Base-by-base conservation (phyloP, 164 flowering plant species). In the Vitis rupestris region DNA sequence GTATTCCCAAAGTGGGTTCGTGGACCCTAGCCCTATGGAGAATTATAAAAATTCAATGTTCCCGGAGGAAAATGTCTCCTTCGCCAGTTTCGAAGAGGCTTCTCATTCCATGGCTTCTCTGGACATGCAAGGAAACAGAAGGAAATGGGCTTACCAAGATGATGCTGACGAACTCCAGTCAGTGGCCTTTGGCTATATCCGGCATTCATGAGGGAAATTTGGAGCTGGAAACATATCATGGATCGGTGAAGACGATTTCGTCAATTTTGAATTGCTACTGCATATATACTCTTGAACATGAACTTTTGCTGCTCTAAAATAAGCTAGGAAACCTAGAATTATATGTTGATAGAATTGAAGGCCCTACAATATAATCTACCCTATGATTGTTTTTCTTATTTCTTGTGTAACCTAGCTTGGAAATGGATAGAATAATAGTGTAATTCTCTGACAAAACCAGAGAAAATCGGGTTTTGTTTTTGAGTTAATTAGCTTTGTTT, bases 131-230 rank as follows among this genome's bases (percentile, higher is more conserved):
- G 69, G 68, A 60, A 76, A 76, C 61, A 70, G 70, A 61, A 70
- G 75, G 74, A 84, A 87, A 68, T 91, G 93, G 93, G 44, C 63
- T 30, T 78, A 79, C 48, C 89, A 81, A 76, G 88, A 88, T 15
- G 53, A n/a, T 6, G 67, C 76, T 4, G 86, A 86, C 44, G 96
- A 88, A 30, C 94, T 92, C 68, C 92, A 76, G 15, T 84, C 92
- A 7, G 77, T 80, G 50, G 87, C 89, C 15, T 90, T 84, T 66
- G 83, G 92, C 17, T 89, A 85, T 70, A 53, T 76, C 65, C 85
- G 78, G 23, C 80, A 84, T 67, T 81, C 82, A 56, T 82, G 75
- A 79, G 37, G 70, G 17, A 55, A 23, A 37, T 37, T 37, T 37
- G 44, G 7, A 37, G 44, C 7, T 37, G 44, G 7, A 37, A 37